These are phyloP conservation scores for Spathaspora girioi DNA, from an alignment of 805 yeast genomes.

Conservation along the genomic window DNA sequence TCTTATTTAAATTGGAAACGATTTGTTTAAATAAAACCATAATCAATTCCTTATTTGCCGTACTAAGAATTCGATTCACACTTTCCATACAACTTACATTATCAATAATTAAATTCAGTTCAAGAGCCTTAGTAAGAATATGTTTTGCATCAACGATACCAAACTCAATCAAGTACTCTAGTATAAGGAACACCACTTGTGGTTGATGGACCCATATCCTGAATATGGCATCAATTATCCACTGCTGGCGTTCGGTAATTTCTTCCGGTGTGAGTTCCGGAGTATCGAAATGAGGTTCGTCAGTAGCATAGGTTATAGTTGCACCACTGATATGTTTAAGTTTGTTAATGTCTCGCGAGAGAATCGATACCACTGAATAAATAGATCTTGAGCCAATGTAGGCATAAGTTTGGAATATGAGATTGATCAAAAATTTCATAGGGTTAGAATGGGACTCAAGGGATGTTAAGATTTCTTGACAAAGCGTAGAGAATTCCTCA, in stretches of 20 bases:
- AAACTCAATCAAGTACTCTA: slow-evolving; percentile 40
- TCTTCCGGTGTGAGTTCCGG: slow-evolving; percentile 21
- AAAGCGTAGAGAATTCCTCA: slow-evolving; percentile 30
- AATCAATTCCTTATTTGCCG: slow-evolving; percentile 5
- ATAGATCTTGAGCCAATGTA: slow-evolving; percentile 86
- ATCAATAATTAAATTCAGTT: slow-evolving; percentile 31
- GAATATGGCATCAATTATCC: slow-evolving; percentile 37
- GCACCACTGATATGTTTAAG: slow-evolving; percentile 35
- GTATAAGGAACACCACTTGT: slow-evolving; percentile 39
- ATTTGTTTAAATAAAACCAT: slow-evolving; percentile 19
- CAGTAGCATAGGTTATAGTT: slow-evolving; percentile 19
- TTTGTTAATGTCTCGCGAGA: slow-evolving; percentile 38
- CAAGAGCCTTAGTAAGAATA: slow-evolving; percentile 25
- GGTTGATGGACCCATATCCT: slow-evolving; percentile 45
- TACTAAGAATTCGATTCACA: slow-evolving; percentile 27
- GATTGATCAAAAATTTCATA: slow-evolving; percentile 46
- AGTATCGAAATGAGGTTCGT: slow-evolving; percentile 30
- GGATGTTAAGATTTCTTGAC: slow-evolving; percentile 25
- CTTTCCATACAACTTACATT: slow-evolving; percentile 44
- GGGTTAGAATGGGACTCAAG: slow-evolving; percentile 13
- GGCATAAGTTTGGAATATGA: slow-evolving; percentile 68
- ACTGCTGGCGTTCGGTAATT: slow-evolving; percentile 25
- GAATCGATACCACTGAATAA: slow-evolving; percentile 43
- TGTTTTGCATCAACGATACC: slow-evolving; percentile 26
- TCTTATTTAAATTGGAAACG: slow-evolving; percentile 27